Percentiles rank a stretch among this genome's conserved stretches.
Conservation (phyloP, 1,139 yeast species). For the Lodderomyces beijingensis region DNA sequence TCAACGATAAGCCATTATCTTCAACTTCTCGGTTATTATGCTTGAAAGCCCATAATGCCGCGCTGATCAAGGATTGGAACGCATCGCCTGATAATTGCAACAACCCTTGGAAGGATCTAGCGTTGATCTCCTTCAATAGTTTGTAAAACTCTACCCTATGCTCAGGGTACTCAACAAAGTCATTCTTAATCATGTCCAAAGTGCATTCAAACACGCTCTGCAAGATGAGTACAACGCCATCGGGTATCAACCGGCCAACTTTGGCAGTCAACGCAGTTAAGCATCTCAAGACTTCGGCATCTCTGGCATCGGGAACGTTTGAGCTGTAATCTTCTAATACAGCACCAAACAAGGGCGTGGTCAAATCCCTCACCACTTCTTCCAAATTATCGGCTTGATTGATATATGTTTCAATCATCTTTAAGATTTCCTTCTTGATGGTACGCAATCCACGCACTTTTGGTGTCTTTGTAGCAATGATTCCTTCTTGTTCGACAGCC, state of each 20-base stretch:
- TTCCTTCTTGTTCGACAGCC: conserved; percentile 73
- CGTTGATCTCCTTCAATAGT: conserved; percentile 79
- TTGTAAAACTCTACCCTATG: conserved; percentile 96
- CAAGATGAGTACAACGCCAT: conserved; percentile 80
- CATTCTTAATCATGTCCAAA: conserved; percentile 89
- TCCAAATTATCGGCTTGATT: conserved; percentile 83
- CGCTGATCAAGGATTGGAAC: conserved; percentile 85
- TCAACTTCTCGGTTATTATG: conserved; percentile 96
- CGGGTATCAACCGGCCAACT: conserved; percentile 86
- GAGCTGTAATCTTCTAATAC: conserved; percentile 85
- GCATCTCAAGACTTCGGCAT: conserved; percentile 94
- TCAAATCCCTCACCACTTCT: conserved; percentile 77
- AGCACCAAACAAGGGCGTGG: conserved; percentile 79
- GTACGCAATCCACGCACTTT: conserved; percentile 93
- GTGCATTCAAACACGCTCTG: conserved; percentile 95
- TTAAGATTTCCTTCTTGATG: conserved; percentile 89
- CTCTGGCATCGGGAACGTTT: conserved; percentile 94
- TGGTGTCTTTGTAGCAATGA: conserved; percentile 91
- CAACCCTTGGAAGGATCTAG: conserved; percentile 80
- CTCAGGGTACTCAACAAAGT: conserved; percentile 95
- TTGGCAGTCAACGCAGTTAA: conserved; percentile 85
- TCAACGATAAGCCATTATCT: conserved; percentile 78
- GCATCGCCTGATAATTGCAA: conserved; percentile 88
- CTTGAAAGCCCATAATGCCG: conserved; percentile 96
- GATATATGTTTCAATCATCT: conserved; percentile 84